Evolutionary conservation across 129 eudicot species (phyloP).

Genomic region (sunflower (Helianthus annuus)): DNA sequence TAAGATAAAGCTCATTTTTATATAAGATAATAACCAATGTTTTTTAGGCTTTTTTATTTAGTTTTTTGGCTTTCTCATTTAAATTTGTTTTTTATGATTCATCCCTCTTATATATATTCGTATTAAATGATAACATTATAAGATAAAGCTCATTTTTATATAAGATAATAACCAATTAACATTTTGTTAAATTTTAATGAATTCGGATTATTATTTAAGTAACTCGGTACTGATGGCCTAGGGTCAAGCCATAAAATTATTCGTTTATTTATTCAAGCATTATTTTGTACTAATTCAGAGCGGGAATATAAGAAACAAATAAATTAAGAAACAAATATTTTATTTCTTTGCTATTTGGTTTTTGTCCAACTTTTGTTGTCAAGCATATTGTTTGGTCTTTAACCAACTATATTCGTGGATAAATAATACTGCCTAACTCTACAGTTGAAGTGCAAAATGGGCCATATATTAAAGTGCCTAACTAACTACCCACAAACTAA

Average conservation of each 20-base stretch:
- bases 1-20: too few species aligned
- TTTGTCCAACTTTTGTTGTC: neutral
- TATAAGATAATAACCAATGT: too few species aligned
- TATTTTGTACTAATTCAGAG: neutral
- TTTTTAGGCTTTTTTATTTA: too few species aligned
- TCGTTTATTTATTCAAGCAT: neutral
- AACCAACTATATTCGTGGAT: constrained; percentile 6
- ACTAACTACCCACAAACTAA: constrained; percentile 20
- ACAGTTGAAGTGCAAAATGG: constrained; percentile 1
- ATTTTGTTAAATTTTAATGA: too few species aligned
- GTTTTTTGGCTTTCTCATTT: too few species aligned
- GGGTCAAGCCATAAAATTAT: neutral
- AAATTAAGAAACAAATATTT: neutral
- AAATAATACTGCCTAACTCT: neutral
- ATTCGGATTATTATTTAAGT: neutral
- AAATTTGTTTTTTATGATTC: too few species aligned
- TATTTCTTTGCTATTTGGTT: neutral
- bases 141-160: too few species aligned
- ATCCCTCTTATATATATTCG: too few species aligned
- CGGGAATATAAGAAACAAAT: neutral
- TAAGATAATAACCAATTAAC: too few species aligned
- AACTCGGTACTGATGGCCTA: neutral
- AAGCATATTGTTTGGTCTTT: constrained; percentile 15
- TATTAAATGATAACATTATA: too few species aligned
- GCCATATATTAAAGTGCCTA: constrained; percentile 3